These are phyloP conservation scores for Aspergillus viridinutans DNA, from an alignment of 2,329 filamentous ascomycete genomes.

Conservation along the genomic window DNA sequence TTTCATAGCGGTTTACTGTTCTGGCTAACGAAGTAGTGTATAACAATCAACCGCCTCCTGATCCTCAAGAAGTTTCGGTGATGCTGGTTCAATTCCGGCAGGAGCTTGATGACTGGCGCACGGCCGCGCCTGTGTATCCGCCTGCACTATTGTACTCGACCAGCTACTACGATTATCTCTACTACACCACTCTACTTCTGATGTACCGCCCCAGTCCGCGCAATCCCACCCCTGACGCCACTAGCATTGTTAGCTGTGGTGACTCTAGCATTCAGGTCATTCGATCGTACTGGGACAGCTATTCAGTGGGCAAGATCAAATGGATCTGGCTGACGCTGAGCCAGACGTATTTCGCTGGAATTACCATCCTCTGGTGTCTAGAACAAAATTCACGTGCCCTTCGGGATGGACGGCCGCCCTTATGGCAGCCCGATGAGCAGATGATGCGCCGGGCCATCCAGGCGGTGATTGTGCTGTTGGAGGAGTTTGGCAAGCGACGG, in stretches of 20 bases:
- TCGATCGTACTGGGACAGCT: constrained; percentile 39
- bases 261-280: constrained; percentile 38
- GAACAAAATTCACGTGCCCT: constrained; percentile 36
- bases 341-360: constrained; percentile 37
- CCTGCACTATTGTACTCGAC: constrained; percentile 37
- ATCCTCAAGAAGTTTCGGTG: constrained; percentile 22
- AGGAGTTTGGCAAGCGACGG: constrained; percentile 37
- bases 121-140: constrained; percentile 31
- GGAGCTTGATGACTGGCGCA: constrained; percentile 39
- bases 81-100: constrained; percentile 31
- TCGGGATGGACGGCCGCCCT: constrained; percentile 23
- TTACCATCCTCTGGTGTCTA: constrained; percentile 39
- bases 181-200: constrained; percentile 36
- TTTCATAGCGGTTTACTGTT: background rate
- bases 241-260: constrained; percentile 36
- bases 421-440: constrained; percentile 35
- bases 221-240: constrained; percentile 33
- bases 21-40: constrained; percentile 27
- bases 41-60: constrained; percentile 29
- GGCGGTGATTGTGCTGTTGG: constrained; percentile 33
- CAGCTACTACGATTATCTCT: constrained; percentile 40
- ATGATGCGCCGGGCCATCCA: constrained; percentile 35
- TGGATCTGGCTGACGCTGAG: constrained; percentile 41
- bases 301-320: constrained; percentile 36
- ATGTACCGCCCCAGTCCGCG: constrained; percentile 37